Evolutionary conservation across 148 eudicot species (phyloP), one percentile per base, ranked within the genome.

Genomic region (Limonium bicolor): DNA sequence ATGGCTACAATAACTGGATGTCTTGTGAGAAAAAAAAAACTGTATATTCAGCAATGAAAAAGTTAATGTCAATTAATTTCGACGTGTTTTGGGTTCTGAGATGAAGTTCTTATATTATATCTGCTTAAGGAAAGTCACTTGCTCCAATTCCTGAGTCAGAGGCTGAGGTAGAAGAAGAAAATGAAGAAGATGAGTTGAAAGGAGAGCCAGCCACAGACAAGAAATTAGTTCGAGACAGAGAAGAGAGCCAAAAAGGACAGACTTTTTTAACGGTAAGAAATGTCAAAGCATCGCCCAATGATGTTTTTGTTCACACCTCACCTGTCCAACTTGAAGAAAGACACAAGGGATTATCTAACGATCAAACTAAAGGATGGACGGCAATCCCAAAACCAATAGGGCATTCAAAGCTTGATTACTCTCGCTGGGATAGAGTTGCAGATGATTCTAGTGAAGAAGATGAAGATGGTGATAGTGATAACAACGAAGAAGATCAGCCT

Each of bases 331-430:
- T 61, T 52, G 36, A 38, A 20, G 44, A 51, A 28, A 53, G 46
- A 23, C 43, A 20, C 17, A 59, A 58, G 40, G 50, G 47, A 43
- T 58, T 62, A 44, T 40, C 62, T 15, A 65, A 52, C 36, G 59
- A 66, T 32, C 61, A 56, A 56, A 58, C 80, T 0, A 51, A 39
- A 22, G 81, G 78, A 54, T 78, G 83, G 93, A 42, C 61, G 58
- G 62, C 73, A 22, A 69, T 82, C 43, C 86, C 82, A 17, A 79
- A 87, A 63, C 96, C 96, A 16, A 69, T 66, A 60, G 94, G 96
- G 53, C 96, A 82, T 51, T 79, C 93, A 4, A 70, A 62, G 50
- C 82, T 87, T 26, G 86, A 82, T 38, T 87, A 87, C 65, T 82
- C 94, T 11, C 67, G 88, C 4, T 82, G 90, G 90, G 83, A 82